Evolutionary conservation across 2,329 filamentous ascomycete species (phyloP), one percentile per base, ranked within the genome.

Genomic region (Colletotrichum incanum): DNA sequence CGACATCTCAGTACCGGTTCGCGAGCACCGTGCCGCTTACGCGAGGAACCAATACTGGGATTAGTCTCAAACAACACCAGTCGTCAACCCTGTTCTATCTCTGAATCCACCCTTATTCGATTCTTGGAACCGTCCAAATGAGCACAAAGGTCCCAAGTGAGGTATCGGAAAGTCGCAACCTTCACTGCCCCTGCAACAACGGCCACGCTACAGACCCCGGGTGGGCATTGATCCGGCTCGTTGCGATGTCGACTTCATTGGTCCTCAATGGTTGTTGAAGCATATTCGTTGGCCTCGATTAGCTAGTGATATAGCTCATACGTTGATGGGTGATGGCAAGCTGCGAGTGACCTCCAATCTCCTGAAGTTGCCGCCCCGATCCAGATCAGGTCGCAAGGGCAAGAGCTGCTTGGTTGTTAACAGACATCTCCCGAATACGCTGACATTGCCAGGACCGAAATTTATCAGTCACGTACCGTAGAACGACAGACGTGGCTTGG

Each of bases 1-100:
- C n/a, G 39, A 67, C 26, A 58, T 64, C 45, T 45, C 47, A 47
- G 54, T 41, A 49, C 43, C 58, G 47, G 47, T 34, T 65, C 54
- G 62, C 54, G 62, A 71, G 45, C 55, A 41, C 23, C 20, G 23
- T 54, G 54, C 65, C 45, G 65, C 26, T 41, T 49, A 62, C 65
- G 65, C 65, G 56, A 68, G 34, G 58, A 60, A 50, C 56, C 64
- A 56, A 67, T 61, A n/a, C 56, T 26, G 52, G 67, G 56, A 59
- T 23, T 26, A 41, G 26, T 41, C 34, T 63, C 65, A 59, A 59
- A 68, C 52, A 26, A 52, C 43, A 16, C 26, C 45, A 31, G 31
- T 63, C 37, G 39, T 47, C 52, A 55, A 64, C 58, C 37, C 49
- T 64, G 49, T 47, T 26, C 59, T 52, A 23, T 28, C 4, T 20